Conservation (phyloP, 2,329 filamentous ascomycete species). For the Fusarium sp. region DNA sequence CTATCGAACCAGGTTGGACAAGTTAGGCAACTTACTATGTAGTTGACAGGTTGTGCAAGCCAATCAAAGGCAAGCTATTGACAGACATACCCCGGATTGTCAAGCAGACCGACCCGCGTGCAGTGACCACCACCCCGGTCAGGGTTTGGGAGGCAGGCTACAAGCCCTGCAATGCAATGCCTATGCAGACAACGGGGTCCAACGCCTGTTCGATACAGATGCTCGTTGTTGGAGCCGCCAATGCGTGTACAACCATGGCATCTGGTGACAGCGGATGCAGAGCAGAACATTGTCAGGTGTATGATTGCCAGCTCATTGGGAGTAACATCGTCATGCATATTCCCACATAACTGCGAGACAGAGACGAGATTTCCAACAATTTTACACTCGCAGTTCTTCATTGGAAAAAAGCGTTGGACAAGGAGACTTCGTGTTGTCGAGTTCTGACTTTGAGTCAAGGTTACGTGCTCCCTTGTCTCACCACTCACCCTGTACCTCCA, state of each 20-base stretch:
- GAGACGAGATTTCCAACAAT: neutral
- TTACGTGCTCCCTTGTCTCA: neutral
- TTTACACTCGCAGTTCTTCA: too few species aligned
- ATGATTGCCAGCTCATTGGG: too few species aligned
- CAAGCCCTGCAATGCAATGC: neutral
- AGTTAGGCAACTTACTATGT: neutral
- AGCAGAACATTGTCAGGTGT: neutral
- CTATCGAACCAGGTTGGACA: neutral
- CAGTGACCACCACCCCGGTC: neutral
- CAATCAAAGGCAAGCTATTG: neutral
- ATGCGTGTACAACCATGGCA: neutral
- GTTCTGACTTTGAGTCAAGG: neutral
- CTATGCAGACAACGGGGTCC: neutral
- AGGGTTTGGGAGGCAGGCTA: neutral
- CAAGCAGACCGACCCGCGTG: neutral
- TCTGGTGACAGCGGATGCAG: neutral
- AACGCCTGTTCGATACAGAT: neutral
- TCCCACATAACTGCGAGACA: neutral
- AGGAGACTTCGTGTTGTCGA: neutral
- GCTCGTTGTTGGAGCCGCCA: too few species aligned
- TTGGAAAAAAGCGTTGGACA: neutral
- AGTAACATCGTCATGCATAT: neutral
- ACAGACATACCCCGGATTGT: neutral
- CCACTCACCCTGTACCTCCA: neutral
- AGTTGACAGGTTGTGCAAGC: neutral